Conservation (phyloP, 495 filamentous ascomycete species). For the Daldinia concentrica region DNA sequence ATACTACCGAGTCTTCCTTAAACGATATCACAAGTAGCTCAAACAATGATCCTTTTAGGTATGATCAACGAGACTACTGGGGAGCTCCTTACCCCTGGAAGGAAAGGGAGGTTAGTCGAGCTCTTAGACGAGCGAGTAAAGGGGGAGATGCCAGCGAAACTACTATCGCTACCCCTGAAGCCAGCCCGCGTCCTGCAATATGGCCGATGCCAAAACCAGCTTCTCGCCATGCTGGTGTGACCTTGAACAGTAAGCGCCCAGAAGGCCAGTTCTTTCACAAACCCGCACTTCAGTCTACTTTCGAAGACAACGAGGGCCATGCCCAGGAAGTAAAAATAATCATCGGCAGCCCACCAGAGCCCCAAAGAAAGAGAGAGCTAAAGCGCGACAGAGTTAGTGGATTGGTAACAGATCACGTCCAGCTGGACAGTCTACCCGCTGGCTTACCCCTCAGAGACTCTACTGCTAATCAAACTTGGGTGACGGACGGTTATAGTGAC, state of each 20-base stretch:
- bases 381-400: neutral
- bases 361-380: neutral
- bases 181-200: neutral
- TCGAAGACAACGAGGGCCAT: neutral
- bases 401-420: neutral
- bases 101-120: slow-evolving; percentile 39
- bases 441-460: neutral
- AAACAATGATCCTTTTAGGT: slow-evolving; percentile 23
- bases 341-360: neutral
- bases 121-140: slow-evolving; percentile 25
- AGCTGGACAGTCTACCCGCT: neutral
- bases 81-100: slow-evolving; percentile 9
- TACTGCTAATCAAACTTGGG: slow-evolving; percentile 38
- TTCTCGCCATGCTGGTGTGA: neutral
- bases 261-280: neutral
- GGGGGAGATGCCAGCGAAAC: slow-evolving; percentile 6
- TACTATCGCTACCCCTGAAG: slow-evolving; percentile 10
- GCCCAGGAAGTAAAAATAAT: neutral
- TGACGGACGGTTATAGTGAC: slow-evolving; percentile 24
- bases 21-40: neutral
- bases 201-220: neutral
- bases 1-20: slow-evolving; percentile 10
- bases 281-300: neutral
- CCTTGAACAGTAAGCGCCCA: neutral
- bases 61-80: slow-evolving; percentile 13